A percentile compares a stretch with the other conserved stretches of the same genome.
phyloP scores from a whole-genome alignment of 495 filamentous ascomycete species.

The Hypoxylon fragiforme region DNA sequence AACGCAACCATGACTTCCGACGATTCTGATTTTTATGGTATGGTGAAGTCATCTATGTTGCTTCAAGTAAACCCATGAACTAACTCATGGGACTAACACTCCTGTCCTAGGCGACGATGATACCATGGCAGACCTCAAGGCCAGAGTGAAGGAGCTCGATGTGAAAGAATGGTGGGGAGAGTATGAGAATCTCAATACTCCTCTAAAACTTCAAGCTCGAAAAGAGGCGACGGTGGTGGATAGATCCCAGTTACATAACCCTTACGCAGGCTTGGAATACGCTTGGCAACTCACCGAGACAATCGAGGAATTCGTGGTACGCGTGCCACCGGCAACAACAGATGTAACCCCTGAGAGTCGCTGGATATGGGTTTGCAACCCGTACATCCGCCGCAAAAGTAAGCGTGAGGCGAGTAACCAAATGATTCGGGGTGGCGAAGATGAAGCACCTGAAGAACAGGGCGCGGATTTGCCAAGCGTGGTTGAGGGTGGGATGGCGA shows the following conservation, averaged over 20 bases:
- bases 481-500: constrained; percentile 38
- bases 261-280: constrained; percentile 43
- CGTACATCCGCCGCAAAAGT: constrained; percentile 39
- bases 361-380: constrained; percentile 73
- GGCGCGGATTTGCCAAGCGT: constrained; percentile 33
- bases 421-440: constrained; percentile 48
- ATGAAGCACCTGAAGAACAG: constrained; percentile 40
- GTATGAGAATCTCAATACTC: constrained; percentile 35
- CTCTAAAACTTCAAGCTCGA: constrained; percentile 22
- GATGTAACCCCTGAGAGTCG: constrained; percentile 40
- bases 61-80: too few relatives aligned
- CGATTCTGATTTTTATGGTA: constrained; percentile 75
- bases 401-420: constrained; percentile 30
- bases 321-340: constrained; percentile 67
- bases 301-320: constrained; percentile 62
- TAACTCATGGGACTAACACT: constrained; percentile 19
- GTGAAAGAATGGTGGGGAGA: constrained; percentile 50
- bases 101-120: constrained; percentile 55
- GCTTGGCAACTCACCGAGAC: constrained; percentile 62
- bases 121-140: constrained; percentile 40
- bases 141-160: constrained; percentile 48
- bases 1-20: constrained; percentile 53
- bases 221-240: constrained; percentile 19
- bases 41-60: too few relatives aligned
- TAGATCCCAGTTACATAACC: constrained; percentile 46